These are phyloP conservation scores for Boletus subparvulus DNA, from an alignment of 768 basidiomycete genomes.

Conservation along the genomic window DNA sequence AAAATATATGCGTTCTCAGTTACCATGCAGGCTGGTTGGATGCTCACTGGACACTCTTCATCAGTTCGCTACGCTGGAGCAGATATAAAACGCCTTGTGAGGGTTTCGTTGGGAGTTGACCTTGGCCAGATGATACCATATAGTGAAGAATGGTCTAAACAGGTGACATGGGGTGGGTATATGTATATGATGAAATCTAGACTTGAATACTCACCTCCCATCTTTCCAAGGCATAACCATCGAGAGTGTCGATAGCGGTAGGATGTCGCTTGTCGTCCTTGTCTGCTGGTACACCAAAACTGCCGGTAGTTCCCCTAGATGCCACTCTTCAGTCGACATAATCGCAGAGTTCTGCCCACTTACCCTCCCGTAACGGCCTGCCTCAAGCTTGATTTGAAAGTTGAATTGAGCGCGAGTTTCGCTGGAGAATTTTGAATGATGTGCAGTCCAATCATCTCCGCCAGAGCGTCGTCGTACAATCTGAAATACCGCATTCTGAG, in stretches of 20 bases:
- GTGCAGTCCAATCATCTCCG: conserved; percentile 63
- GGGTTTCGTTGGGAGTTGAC: conserved; percentile 71
- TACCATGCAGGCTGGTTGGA: background rate
- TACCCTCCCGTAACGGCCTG: conserved; percentile 89
- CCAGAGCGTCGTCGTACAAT: conserved; percentile 67
- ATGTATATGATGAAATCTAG: background rate
- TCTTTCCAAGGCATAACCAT: conserved; percentile 79
- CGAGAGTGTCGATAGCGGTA: conserved; percentile 60
- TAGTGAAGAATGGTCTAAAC: conserved; percentile 90
- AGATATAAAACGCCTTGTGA: conserved; percentile 83
- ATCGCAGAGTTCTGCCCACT: conserved; percentile 24
- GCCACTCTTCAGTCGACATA: conserved; percentile 3
- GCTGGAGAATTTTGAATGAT: conserved; percentile 59
- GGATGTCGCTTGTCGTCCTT: conserved; percentile 58
- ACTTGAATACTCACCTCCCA: conserved; percentile 70
- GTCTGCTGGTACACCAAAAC: conserved; percentile 79
- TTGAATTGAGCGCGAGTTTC: conserved; percentile 68
- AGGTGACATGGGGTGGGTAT: background rate
- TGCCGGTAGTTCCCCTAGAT: conserved; percentile 67
- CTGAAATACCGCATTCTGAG: conserved; percentile 40
- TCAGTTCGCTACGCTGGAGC: conserved; percentile 81
- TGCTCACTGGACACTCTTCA: conserved; percentile 69
- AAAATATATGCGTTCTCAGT: background rate
- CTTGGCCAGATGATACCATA: conserved; percentile 92
- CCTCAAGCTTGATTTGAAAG: conserved; percentile 77